Percentiles rank a stretch among this genome's conserved stretches.
These are phyloP conservation scores for Ceratobasidium theobromae DNA, from an alignment of 1,284 basidiomycete species.

Conservation along the genomic window DNA sequence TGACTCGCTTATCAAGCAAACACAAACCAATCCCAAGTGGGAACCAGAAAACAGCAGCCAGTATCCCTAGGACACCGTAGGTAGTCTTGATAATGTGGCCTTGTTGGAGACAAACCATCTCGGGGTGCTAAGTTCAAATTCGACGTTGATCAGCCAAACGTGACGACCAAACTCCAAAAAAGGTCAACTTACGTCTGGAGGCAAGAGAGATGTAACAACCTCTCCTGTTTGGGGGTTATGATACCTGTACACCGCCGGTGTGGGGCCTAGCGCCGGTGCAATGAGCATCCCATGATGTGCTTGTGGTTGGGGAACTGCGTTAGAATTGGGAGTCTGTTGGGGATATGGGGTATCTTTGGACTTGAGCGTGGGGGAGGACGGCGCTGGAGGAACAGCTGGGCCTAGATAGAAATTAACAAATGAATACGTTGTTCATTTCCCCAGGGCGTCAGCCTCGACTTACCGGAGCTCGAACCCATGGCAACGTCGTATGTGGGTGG, in stretches of 20 bases:
- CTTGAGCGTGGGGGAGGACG: slow-evolving; percentile 40
- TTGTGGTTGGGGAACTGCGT: slow-evolving; percentile 25
- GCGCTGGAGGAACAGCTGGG: slow-evolving; percentile 37
- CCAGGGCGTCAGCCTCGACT: neutral
- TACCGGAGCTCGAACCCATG: slow-evolving; percentile 35
- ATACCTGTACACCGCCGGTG: slow-evolving; percentile 48
- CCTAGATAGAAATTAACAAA: neutral
- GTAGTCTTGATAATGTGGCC: slow-evolving; percentile 65
- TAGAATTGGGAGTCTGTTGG: slow-evolving; percentile 20
- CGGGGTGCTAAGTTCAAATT: slow-evolving; percentile 52
- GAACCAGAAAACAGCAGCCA: slow-evolving; percentile 80
- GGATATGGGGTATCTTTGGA: slow-evolving; percentile 35
- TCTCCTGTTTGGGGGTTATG: slow-evolving; percentile 53
- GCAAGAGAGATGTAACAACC: slow-evolving; percentile 54
- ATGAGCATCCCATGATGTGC: slow-evolving; percentile 7
- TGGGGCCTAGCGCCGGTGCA: neutral
- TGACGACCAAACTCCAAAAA: neutral
- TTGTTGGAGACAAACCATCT: slow-evolving; percentile 77
- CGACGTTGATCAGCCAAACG: neutral
- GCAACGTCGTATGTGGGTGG: slow-evolving; percentile 38
- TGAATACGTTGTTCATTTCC: neutral
- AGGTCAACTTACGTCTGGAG: slow-evolving; percentile 50
- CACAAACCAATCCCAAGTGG: slow-evolving; percentile 74
- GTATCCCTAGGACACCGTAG: slow-evolving; percentile 67
- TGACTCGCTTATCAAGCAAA: slow-evolving; percentile 65